Evolutionary conservation across 352 stramenopile species (phyloP), one percentile per base, ranked within the genome.

Genomic region (Globisporangium irregulare): DNA sequence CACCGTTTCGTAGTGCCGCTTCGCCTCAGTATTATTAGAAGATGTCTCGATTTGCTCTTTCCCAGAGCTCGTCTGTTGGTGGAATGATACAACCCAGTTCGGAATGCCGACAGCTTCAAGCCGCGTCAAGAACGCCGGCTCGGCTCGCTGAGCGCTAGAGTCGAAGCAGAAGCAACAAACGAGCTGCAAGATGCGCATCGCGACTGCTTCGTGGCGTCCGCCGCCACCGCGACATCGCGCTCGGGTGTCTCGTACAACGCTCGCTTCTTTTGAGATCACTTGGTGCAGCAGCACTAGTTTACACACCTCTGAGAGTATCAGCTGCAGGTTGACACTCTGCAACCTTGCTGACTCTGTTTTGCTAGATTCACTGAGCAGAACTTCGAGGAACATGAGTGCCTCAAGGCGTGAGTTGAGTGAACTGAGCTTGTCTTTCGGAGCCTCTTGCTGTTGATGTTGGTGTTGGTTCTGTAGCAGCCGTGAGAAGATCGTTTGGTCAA

Each of bases 181-280:
- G 2, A 82, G 51, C 59, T 82, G 77, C 29, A 85, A 67, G 1
- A 77, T 29, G 15, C 77, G 75, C 41, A 82, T 85, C 10, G 73
- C 67, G 9, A 72, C 66, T 5, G 70, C 70, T 25, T 72, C 25
- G 15, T 62, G 51, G 4, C 73, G 73, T 3, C 25, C 43, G 9
- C 54, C 14, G 3, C 27, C 20, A 41, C 8, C 36, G 5, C n/a
- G 6, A 50, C 32, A 6, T 15, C 14, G 27, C 14, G 25, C 29
- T 46, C 41, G 55, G 4, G 27, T 62, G 29, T 57, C 14, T 7
- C 59, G 69, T 38, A 76, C n/a, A 25, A 36, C 62, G 10, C 36
- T 18, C 2, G 72, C 64, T 38, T 74, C 69, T 65, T 68, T 74
- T 10, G 57, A 36, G 29, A 75, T 72, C 10, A 69, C 62, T 14